Evolutionary conservation across 176 grass and related monocot genomes (phyloP).

Genomic region (Oryza brachyantha): DNA sequence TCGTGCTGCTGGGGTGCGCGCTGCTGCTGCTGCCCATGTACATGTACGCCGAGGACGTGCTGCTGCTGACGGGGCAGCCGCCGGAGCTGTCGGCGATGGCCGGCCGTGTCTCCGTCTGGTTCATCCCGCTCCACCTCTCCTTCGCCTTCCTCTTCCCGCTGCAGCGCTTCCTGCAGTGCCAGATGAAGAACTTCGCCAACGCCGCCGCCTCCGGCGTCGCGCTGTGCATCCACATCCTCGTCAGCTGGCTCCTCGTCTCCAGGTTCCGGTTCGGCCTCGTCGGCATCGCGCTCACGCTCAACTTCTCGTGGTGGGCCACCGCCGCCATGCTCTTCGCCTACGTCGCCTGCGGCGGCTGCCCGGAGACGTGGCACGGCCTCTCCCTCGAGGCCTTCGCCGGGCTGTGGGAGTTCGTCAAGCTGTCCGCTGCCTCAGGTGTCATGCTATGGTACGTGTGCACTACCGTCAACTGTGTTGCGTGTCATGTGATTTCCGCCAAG

Average conservation of each 20-base stretch:
- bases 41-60: conserved; percentile 72
- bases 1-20: conserved; percentile 71
- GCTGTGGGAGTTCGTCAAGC: conserved; percentile 83
- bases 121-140: conserved; percentile 96
- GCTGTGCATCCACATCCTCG: conserved; percentile 55
- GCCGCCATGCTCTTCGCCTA: conserved; percentile 46
- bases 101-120: conserved; percentile 64
- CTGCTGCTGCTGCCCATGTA: conserved; percentile 78
- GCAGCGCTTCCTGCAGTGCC: conserved; percentile 92
- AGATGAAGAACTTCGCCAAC: conserved; percentile 72
- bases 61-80: conserved; percentile 65
- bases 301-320: conserved; percentile 90
- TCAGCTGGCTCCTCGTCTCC: conserved; percentile 74
- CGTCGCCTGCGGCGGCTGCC: conserved; percentile 70
- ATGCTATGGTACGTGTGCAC: conserved; percentile 67
- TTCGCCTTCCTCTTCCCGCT: conserved; percentile 91
- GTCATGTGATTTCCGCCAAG: not conserved
- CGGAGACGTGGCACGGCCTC: conserved; percentile 80
- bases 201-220: conserved; percentile 50
- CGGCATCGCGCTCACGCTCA: conserved; percentile 75
- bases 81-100: conserved; percentile 64
- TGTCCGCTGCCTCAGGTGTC: conserved; percentile 72
- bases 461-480: not conserved
- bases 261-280: conserved; percentile 58
- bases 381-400: conserved; percentile 72